Base-by-base conservation (phyloP, 768 basidiomycete species). In the Trametopsis cervina region DNA sequence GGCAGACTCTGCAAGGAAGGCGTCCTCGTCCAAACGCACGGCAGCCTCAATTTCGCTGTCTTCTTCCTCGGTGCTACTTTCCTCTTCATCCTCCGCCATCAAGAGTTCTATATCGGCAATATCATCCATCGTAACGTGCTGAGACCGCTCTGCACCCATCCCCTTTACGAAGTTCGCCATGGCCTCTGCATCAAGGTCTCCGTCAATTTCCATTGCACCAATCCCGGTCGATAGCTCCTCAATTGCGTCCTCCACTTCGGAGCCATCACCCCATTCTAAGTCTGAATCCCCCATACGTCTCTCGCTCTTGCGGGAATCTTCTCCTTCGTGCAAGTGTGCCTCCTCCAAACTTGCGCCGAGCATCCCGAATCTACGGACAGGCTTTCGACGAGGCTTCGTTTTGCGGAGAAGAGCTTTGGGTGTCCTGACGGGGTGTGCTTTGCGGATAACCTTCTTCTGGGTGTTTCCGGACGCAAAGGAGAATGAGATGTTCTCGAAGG, bases 201-300 rank as follows among this genome's bases (percentile, higher is more conserved):
- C 65, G 51, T 89, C 86, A 17, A 88, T 60, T 1, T 77, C 74
- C 85, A 88, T 89, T 18, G 71, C 83, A 44, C 73, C 75, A 1
- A 63, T 64, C n/a, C 68, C 69, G 2, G 63, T 55, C 40, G 64
- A 66, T 37, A 66, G 43, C 33, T 59, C 54, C 24, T 66, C 61
- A 48, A 63, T 57, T 29, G 63, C 69, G 6, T 58, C 70, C 7
- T 65, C 70, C 13, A 53, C 60, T 15, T 54, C 51, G 11, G 51
- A 52, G 4, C 47, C 54, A n/a, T 72, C 75, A 1, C 80, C 82
- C 80, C 80, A 85, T 37, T 85, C 78, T 11, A 87, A 50, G 57
- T 88, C 87, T 23, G 81, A 83, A 58, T 84, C 84, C 0, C 72
- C 82, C 38, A 69, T 64, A 43, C 83, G 72, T 61, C 77, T 66